Evolutionary conservation across 768 basidiomycete genomes (phyloP), one percentile per base, ranked within the genome.

Genomic region (Psilocybe azurescens): DNA sequence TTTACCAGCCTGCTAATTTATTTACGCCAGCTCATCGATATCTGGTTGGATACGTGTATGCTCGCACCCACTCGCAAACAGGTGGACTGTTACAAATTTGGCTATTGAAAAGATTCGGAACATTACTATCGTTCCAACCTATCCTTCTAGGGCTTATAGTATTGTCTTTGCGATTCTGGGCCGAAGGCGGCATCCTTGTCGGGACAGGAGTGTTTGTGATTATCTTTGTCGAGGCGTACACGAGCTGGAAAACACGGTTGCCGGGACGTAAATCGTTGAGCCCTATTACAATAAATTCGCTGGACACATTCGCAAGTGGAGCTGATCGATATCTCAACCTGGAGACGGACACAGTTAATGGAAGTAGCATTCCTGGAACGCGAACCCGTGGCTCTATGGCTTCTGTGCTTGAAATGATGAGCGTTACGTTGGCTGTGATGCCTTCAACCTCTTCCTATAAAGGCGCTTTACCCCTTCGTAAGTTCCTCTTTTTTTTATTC

Each of bases 361-460:
- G 74, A 52, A 81, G 79, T 67, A 82, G 76, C 63, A 73, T 74
- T 24, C 67, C 71, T 44, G 81, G 81, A n/a, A 71, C 74, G 48
- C 77, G 83, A 28, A 72, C 80, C 46, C 84, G 91, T 60, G 87
- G 89, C 5, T 93, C 91, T 3, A 89, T 92, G 79, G 90, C 91
- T 5, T 89, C 88, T 41, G 89, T 94, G 53, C 77, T 94, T 61
- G 91, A 93, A 70, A 91, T 94, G 89, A 92, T 94, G 89, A 88
- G 89, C 62, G 67, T 86, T 59, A 92, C 90, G 16, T 78, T 93
- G 46, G 90, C 91, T 5, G 89, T 92, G 6, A 84, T 84, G 79
- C 91, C 91, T 3, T 83, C 87, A 3, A 76, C 81, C 9, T 81
- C 83, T 20, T 80, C 81, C 46, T 73, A 77, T 53, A 80, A 83